Percentiles rank a stretch among this genome's conserved stretches.
phyloP scores from a whole-genome alignment of 73 alveolate genomes.

The Effrenium voratum region DNA sequence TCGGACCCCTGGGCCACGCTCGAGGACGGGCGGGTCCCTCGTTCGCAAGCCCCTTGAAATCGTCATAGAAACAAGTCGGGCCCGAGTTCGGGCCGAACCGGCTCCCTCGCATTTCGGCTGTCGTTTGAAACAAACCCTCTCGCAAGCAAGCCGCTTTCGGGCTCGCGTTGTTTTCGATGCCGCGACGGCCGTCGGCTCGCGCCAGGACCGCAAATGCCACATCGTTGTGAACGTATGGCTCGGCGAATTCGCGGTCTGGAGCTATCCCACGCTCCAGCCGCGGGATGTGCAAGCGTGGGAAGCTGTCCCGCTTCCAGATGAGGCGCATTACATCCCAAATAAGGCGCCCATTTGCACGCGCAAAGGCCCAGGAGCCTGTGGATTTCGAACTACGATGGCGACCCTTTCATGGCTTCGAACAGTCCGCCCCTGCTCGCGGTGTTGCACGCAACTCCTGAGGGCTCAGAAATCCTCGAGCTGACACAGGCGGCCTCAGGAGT shows the following conservation, averaged over 20 bases:
- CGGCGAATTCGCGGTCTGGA: not conserved
- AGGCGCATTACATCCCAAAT: not conserved
- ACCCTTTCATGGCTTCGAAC: not conserved
- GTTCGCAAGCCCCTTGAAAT: too few relatives aligned
- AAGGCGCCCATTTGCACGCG: not conserved
- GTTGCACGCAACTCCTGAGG: not conserved
- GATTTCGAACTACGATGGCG: not conserved
- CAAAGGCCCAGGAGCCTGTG: not conserved
- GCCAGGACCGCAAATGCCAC: conserved; percentile 67
- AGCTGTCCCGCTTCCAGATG: not conserved
- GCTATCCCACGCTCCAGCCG: conserved; percentile 21
- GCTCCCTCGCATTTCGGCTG: too few relatives aligned
- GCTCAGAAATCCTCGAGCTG: not conserved
- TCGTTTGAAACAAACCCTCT: too few relatives aligned
- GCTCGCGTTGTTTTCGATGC: too few relatives aligned
- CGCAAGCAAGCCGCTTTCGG: too few relatives aligned
- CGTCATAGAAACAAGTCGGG: too few relatives aligned
- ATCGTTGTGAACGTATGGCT: conserved; percentile 25
- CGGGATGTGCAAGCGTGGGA: conserved; percentile 15
- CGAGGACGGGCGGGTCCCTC: too few relatives aligned
- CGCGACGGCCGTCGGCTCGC: too few relatives aligned
- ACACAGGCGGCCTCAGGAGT: not conserved
- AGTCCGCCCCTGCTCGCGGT: not conserved
- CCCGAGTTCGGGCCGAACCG: too few relatives aligned
- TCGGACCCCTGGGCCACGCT: not conserved